Base-by-base conservation (phyloP, 352 stramenopile species). In the Pythium folliculosum region DNA sequence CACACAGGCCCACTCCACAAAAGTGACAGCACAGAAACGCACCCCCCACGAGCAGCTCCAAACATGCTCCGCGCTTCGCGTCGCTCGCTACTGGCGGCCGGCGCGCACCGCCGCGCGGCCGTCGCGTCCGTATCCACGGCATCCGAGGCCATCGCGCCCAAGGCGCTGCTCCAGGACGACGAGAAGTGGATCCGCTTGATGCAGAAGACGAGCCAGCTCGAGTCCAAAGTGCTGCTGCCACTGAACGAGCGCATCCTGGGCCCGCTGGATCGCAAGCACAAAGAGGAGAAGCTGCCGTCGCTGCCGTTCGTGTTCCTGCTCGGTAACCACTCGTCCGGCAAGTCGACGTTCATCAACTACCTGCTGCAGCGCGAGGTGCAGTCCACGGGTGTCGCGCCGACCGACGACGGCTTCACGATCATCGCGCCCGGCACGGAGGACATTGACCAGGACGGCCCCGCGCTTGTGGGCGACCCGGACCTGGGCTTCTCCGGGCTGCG, bases 311-410 rank as follows among this genome's bases (percentile, higher is more conserved):
- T 99, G 25, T 99, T 99, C 61, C 65, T 99, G 27, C 83, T 99
- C 21, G 98, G 98, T 25, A 99, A 99, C 82, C 98, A 99, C 78
- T 99, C 95, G 62, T 98, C 86, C 6, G 98, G 98, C 58, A 99
- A 99, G 77, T 98, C 90, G 4, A 98, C 88, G 37, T 99, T 99
- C 68, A 99, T 99, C 77, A 99, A 99, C 78, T 98, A 99, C 70
- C 77, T 99, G 35, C 70, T 99, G 22, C 86, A 98, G 63, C 82
- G 96, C 17, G 80, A 94, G 32, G 91, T 99, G 58, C 97, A 99
- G 88, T 98, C 88, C 44, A 98, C 97, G 5, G 98, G 98, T n/a
- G 97, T 99, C 13, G 98, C 98, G n/a, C 98, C 98, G 10, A 99
- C 98, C 0, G 98, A 99, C 82, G 98, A 99, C 78, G 94, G 94